These are phyloP conservation scores for Scutellaria galericulata DNA, from an alignment of 257 asterid genomes.

Conservation along the genomic window DNA sequence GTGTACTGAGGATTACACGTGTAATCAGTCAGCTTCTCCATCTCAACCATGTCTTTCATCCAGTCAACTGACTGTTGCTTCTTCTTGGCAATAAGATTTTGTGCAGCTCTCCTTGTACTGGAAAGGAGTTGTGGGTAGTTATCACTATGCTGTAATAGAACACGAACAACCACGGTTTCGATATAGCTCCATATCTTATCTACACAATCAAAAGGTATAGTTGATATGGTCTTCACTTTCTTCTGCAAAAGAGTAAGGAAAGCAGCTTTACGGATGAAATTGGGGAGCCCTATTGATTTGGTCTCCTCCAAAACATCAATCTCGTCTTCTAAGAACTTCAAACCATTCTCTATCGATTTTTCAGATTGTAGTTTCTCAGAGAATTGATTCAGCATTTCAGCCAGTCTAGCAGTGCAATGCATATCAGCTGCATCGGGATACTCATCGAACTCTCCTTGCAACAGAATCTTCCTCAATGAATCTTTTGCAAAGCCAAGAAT, in stretches of 20 bases:
- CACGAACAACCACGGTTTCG: not conserved
- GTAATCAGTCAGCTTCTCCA: constrained; percentile 45
- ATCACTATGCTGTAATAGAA: constrained; percentile 34
- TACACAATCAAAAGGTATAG: constrained; percentile 33
- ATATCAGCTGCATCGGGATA: constrained; percentile 39
- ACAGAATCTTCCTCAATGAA: constrained; percentile 42
- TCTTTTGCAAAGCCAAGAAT: constrained; percentile 40
- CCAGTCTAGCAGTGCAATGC: constrained; percentile 41
- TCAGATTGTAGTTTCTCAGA: constrained; percentile 17
- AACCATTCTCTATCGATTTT: not conserved
- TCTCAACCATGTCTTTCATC: constrained; percentile 38
- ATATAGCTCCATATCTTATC: constrained; percentile 44
- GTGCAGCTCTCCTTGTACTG: constrained; percentile 39
- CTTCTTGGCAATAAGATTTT: constrained; percentile 32
- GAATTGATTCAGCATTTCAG: constrained; percentile 35
- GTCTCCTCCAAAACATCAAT: constrained; percentile 40
- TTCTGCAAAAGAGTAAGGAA: constrained; percentile 34
- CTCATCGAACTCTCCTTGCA: constrained; percentile 54
- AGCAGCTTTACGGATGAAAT: constrained; percentile 37
- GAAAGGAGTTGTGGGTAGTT: constrained; percentile 42
- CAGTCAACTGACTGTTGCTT: constrained; percentile 35
- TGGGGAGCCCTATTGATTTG: constrained; percentile 34
- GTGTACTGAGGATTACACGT: constrained; percentile 41
- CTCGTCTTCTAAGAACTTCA: constrained; percentile 37
- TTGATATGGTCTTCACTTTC: constrained; percentile 32